Percentiles rank a stretch among this genome's conserved stretches.
phyloP scores from a whole-genome alignment of 805 yeast genomes.

The Metschnikowia matae region DNA sequence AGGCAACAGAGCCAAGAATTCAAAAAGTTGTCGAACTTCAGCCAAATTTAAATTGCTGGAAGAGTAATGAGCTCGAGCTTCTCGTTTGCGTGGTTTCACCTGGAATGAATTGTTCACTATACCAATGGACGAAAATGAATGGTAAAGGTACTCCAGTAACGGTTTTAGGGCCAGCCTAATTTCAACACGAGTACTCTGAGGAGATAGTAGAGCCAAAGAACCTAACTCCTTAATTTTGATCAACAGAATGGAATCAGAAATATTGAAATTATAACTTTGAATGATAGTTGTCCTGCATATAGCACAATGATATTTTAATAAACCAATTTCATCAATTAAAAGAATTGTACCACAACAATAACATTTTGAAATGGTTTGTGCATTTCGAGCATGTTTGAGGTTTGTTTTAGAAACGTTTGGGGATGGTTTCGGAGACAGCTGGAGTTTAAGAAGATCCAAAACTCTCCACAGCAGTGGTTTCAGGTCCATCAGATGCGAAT shows the following conservation, averaged over 20 bases:
- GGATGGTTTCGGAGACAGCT: conserved; percentile 15
- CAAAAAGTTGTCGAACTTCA: conserved; percentile 46
- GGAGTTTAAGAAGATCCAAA: conserved; percentile 18
- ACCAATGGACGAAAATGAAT: conserved; percentile 44
- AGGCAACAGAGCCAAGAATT: conserved; percentile 47
- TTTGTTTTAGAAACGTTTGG: conserved; percentile 10
- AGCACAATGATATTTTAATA: conserved; percentile 52
- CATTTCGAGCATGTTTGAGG: not conserved
- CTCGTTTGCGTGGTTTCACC: conserved; percentile 15
- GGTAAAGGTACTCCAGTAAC: conserved; percentile 44
- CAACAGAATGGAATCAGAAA: conserved; percentile 23
- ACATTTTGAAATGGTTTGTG: conserved; percentile 25
- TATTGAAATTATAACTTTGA: conserved; percentile 14
- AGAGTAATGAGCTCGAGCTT: conserved; percentile 35
- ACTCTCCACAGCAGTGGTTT: conserved; percentile 19
- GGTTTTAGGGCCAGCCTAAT: conserved; percentile 43
- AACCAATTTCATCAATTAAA: conserved; percentile 23
- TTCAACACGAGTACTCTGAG: conserved; percentile 5
- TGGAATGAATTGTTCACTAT: conserved; percentile 56
- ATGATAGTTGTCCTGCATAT: conserved; percentile 53
- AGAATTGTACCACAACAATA: conserved; percentile 37
- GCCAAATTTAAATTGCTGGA: conserved; percentile 47
- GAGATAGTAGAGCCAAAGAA: conserved; percentile 29
- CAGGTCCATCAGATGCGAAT: not conserved
- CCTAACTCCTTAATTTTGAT: conserved; percentile 29